Conservation (phyloP, 805 yeast genomes). For the Ogataea thermomethanolica region DNA sequence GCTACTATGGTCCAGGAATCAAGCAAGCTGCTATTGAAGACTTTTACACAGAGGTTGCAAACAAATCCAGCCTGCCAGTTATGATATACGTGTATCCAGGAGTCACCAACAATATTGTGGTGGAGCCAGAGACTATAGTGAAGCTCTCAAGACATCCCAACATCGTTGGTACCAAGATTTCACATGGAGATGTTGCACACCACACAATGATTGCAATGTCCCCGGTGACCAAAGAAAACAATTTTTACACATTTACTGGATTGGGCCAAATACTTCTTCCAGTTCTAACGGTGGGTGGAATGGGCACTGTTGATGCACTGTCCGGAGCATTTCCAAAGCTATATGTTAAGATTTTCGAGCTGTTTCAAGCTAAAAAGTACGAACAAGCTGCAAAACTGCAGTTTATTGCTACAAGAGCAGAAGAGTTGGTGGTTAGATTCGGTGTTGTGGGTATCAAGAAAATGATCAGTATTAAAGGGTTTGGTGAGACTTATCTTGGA, state of each 20-base stretch:
- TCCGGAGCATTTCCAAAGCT: conserved; percentile 52
- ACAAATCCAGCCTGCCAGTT: conserved; percentile 40
- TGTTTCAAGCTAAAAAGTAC: conserved; percentile 38
- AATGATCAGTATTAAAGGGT: conserved; percentile 37
- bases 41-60: conserved; percentile 44
- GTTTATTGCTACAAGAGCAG: conserved; percentile 41
- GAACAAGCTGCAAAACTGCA: conserved; percentile 43
- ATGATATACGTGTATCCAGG: conserved; percentile 47
- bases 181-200: conserved; percentile 49
- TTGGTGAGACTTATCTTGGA: conserved; percentile 44
- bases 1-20: conserved; percentile 46
- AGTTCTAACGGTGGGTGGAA: conserved; percentile 42
- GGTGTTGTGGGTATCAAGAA: conserved; percentile 50
- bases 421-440: conserved; percentile 39
- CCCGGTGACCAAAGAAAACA: conserved; percentile 36
- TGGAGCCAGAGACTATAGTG: conserved; percentile 38
- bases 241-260: conserved; percentile 47
- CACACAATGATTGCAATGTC: conserved; percentile 44
- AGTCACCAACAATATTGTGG: conserved; percentile 39
- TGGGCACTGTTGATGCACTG: conserved; percentile 52
- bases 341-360: conserved; percentile 39
- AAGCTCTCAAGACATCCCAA: conserved; percentile 43
- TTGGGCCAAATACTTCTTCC: conserved; percentile 51
- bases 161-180: conserved; percentile 49
- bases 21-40: conserved; percentile 45